These are phyloP conservation scores for Aspergillus cristatus DNA, from an alignment of 495 filamentous ascomycete genomes.

Conservation along the genomic window DNA sequence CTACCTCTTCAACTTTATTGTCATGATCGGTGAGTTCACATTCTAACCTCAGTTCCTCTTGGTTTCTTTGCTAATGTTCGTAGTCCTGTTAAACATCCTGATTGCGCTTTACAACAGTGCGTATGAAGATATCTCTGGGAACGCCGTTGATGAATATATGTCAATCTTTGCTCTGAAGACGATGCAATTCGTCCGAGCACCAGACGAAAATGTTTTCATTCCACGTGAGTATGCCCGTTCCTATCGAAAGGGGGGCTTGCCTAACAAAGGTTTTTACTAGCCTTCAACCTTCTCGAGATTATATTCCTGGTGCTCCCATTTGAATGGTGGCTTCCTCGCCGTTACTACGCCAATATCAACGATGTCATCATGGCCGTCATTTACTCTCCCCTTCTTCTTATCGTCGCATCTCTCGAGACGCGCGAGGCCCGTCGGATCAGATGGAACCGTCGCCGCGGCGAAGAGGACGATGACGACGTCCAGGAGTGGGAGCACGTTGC, in stretches of 20 bases:
- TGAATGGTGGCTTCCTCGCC: slow-evolving; percentile 84
- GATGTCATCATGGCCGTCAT: slow-evolving; percentile 77
- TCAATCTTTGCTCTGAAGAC: slow-evolving; percentile 85
- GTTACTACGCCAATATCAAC: slow-evolving; percentile 67
- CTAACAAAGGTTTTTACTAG: no score
- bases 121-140: slow-evolving; percentile 91
- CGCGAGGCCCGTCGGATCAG: slow-evolving; percentile 57
- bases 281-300: slow-evolving; percentile 90
- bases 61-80: slow-evolving; percentile 10
- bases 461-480: slow-evolving; percentile 78
- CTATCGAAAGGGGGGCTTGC: no score
- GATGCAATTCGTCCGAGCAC: slow-evolving; percentile 90
- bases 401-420: slow-evolving; percentile 70
- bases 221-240: slow-evolving; percentile 60
- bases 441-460: slow-evolving; percentile 64
- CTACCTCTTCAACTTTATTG: slow-evolving; percentile 93
- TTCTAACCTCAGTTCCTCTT: not conserved
- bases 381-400: slow-evolving; percentile 74
- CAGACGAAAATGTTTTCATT: slow-evolving; percentile 97
- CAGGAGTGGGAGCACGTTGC: slow-evolving; percentile 91
- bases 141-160: slow-evolving; percentile 91
- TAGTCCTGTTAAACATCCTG: slow-evolving; percentile 80
- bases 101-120: slow-evolving; percentile 96
- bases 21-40: slow-evolving; percentile 58
- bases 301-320: slow-evolving; percentile 69